These are phyloP conservation scores for Atkinsonella texensis DNA, from an alignment of 2,329 filamentous ascomycete species.

Conservation along the genomic window DNA sequence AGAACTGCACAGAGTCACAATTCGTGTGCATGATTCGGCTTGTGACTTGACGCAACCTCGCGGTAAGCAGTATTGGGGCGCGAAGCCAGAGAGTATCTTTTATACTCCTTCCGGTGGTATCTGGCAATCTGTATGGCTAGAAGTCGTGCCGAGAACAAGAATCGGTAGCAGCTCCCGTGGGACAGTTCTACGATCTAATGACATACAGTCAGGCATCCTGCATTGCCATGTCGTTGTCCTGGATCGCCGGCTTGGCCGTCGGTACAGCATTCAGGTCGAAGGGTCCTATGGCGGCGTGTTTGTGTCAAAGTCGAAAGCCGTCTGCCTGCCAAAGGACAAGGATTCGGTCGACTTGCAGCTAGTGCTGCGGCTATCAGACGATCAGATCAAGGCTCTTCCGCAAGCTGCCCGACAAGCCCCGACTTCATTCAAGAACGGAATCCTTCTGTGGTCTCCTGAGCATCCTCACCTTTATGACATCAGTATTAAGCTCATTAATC, in stretches of 20 bases:
- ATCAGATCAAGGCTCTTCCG: slow-evolving; percentile 28
- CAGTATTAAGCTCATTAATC: slow-evolving; percentile 37
- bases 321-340: slow-evolving; percentile 35
- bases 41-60: slow-evolving; percentile 52
- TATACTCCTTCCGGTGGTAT: slow-evolving; percentile 46
- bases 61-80: slow-evolving; percentile 56
- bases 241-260: slow-evolving; percentile 33
- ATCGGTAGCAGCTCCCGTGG: slow-evolving; percentile 45
- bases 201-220: slow-evolving; percentile 39
- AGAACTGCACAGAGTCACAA: slow-evolving; percentile 30
- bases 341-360: slow-evolving; percentile 35
- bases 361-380: slow-evolving; percentile 33
- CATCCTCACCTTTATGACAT: slow-evolving; percentile 45
- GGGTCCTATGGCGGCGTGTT: slow-evolving; percentile 35
- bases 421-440: slow-evolving; percentile 35
- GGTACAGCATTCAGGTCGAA: slow-evolving; percentile 40
- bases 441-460: slow-evolving; percentile 53
- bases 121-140: slow-evolving; percentile 46
- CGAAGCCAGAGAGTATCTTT: slow-evolving; percentile 47
- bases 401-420: slow-evolving; percentile 20
- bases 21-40: slow-evolving; percentile 52
- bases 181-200: slow-evolving; percentile 42
- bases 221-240: slow-evolving; percentile 37
- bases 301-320: slow-evolving; percentile 31
- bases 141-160: slow-evolving; percentile 38